Evolutionary conservation across 768 basidiomycete genomes (phyloP).

Genomic region (Suillus subalutaceus): DNA sequence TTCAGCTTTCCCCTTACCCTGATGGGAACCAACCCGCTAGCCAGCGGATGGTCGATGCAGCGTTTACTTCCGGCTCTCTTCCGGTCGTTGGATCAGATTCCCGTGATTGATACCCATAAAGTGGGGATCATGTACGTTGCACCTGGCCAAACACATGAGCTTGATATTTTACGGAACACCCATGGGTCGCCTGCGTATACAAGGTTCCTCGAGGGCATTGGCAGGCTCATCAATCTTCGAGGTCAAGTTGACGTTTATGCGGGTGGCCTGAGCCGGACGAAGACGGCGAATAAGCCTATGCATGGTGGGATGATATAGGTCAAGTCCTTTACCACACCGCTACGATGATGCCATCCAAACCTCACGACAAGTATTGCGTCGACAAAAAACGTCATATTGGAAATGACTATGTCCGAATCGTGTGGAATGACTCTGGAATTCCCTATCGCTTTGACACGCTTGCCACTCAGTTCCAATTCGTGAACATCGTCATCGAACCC

Average conservation of each 20-base stretch:
- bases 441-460: constrained; percentile 92
- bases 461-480: constrained; percentile 91
- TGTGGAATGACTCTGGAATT: constrained; percentile 96
- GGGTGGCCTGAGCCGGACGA: constrained; percentile 87
- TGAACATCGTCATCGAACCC: constrained; percentile 98
- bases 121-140: constrained; percentile 96
- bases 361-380: constrained; percentile 67
- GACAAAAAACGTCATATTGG: constrained; percentile 96
- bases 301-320: constrained; percentile 98
- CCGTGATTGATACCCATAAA: constrained; percentile 97
- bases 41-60: constrained; percentile 54
- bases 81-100: constrained; percentile 75
- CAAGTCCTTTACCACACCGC: constrained; percentile 95
- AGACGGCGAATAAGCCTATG: constrained; percentile 96
- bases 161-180: constrained; percentile 84
- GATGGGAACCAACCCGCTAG: constrained; percentile 41
- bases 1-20: constrained; percentile 84
- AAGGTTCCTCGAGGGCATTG: constrained; percentile 89
- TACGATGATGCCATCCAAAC: constrained; percentile 91
- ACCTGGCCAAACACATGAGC: constrained; percentile 83
- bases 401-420: constrained; percentile 93
- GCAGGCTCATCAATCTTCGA: constrained; percentile 82
- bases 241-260: constrained; percentile 93
- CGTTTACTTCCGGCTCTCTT: constrained; percentile 61
- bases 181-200: constrained; percentile 96